Conservation (phyloP, 345 rosid genomes). For the Rubroshorea leprosula region DNA sequence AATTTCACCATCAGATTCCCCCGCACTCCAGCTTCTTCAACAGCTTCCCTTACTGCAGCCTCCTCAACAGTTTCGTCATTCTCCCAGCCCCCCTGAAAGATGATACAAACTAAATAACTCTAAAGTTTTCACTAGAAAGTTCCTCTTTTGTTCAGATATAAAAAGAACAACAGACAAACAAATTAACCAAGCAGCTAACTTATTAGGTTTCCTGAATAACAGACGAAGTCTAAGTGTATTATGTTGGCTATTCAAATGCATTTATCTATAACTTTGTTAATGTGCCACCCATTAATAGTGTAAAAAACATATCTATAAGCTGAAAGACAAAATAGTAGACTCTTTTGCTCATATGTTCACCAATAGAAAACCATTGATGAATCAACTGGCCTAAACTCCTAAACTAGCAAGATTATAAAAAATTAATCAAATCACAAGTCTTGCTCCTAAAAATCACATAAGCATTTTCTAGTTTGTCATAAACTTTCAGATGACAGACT, state of each 20-base stretch:
- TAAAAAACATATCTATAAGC: too few relatives aligned
- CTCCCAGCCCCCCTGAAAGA: slow-evolving; percentile 54
- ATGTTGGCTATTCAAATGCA: background rate
- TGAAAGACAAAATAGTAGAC: too few relatives aligned
- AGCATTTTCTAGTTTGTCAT: too few relatives aligned
- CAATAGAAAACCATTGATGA: background rate
- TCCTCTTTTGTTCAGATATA: background rate
- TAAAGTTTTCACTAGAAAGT: background rate
- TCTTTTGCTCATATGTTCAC: background rate
- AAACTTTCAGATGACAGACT: background rate
- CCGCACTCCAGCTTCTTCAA: slow-evolving; percentile 52
- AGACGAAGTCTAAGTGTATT: background rate
- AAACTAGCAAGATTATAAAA: too few relatives aligned
- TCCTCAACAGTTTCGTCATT: slow-evolving; percentile 54
- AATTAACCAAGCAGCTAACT: too few relatives aligned
- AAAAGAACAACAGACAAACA: background rate
- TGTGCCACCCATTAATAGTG: background rate
- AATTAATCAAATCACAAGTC: too few relatives aligned
- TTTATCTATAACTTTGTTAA: background rate
- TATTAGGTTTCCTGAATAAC: background rate
- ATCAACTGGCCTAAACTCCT: too few relatives aligned
- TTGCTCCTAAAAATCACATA: background rate
- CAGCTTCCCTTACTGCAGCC: slow-evolving; percentile 54
- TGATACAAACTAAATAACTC: background rate
- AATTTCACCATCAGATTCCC: slow-evolving; percentile 43